phyloP scores from a whole-genome alignment of 2,329 filamentous ascomycete species.

The Westerdykella aurantiaca region DNA sequence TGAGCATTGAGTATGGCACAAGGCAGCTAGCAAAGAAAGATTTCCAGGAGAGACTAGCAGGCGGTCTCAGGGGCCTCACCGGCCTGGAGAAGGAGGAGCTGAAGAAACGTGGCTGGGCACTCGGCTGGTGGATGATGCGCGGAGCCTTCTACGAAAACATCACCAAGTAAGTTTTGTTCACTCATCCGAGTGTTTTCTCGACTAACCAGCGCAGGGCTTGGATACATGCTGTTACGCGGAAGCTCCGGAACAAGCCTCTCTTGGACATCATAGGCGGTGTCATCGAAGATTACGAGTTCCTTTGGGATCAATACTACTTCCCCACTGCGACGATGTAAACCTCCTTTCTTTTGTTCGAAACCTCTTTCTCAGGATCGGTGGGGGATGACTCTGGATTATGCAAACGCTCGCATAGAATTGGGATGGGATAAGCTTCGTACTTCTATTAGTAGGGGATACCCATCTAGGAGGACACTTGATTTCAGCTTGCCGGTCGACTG shows the following conservation, averaged over 20 bases:
- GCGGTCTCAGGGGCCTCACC: slow-evolving; percentile 70
- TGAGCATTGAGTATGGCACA: slow-evolving; percentile 80
- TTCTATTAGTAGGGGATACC: slow-evolving; percentile 1
- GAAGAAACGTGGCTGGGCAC: slow-evolving; percentile 77
- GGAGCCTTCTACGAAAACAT: slow-evolving; percentile 96
- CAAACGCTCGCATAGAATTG: background rate
- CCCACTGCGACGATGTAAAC: slow-evolving; percentile 54
- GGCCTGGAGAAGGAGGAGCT: slow-evolving; percentile 86
- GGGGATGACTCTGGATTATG: no score
- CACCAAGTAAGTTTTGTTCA: slow-evolving; percentile 52
- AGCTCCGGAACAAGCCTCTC: slow-evolving; percentile 66
- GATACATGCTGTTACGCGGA: slow-evolving; percentile 64
- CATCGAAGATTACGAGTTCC: slow-evolving; percentile 90
- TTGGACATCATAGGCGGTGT: slow-evolving; percentile 78
- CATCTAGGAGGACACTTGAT: background rate
- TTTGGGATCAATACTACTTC: slow-evolving; percentile 99
- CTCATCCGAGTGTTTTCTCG: background rate
- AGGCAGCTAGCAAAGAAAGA: slow-evolving; percentile 73
- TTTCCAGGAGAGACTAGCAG: slow-evolving; percentile 57
- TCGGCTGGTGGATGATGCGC: slow-evolving; percentile 94
- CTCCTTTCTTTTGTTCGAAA: slow-evolving; percentile 7
- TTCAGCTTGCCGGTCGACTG: slow-evolving; percentile 4
- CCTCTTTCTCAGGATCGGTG: background rate
- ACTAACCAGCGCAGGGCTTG: slow-evolving; percentile 43
- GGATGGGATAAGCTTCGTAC: slow-evolving; percentile 5